Evolutionary conservation across 805 yeast genomes (phyloP).

Genomic region (Wickerhamiella allomyrinae): DNA sequence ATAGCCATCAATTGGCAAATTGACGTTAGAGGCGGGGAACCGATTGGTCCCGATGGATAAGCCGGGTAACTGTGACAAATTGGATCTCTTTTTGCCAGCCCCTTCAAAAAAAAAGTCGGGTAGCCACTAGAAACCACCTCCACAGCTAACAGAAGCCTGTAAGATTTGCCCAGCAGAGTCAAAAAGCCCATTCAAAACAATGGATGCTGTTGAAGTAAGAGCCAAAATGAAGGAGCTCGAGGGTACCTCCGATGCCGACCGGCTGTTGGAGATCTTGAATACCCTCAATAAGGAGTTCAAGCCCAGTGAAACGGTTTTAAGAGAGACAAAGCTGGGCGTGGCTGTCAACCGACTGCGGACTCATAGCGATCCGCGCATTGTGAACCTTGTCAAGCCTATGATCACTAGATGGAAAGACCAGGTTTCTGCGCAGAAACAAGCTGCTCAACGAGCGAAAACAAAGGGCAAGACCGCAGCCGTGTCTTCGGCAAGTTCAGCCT

Average conservation of each 20-base stretch:
- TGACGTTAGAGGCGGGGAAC: too few relatives aligned
- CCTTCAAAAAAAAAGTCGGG: too few relatives aligned
- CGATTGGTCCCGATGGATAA: too few relatives aligned
- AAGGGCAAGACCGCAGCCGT: slow-evolving; percentile 3
- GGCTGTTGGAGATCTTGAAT: slow-evolving; percentile 51
- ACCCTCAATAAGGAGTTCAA: slow-evolving; percentile 53
- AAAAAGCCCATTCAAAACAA: neutral
- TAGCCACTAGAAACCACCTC: too few relatives aligned
- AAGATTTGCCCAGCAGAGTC: too few relatives aligned
- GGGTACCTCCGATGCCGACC: slow-evolving; percentile 49
- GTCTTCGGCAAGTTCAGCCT: neutral
- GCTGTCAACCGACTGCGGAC: slow-evolving; percentile 81
- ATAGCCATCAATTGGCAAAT: too few relatives aligned
- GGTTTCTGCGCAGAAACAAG: slow-evolving; percentile 35
- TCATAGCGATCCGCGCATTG: slow-evolving; percentile 45
- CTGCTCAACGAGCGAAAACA: slow-evolving; percentile 3
- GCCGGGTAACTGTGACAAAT: neutral
- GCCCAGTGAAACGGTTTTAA: slow-evolving; percentile 72
- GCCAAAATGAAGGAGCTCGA: slow-evolving; percentile 46
- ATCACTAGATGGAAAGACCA: slow-evolving; percentile 84
- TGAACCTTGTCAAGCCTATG: slow-evolving; percentile 61
- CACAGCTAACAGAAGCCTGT: too few relatives aligned
- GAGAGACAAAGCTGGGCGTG: slow-evolving; percentile 95
- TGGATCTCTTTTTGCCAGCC: too few relatives aligned
- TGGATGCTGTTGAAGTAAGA: slow-evolving; percentile 15